A percentile compares a stretch with the other conserved stretches of the same genome.
Evolutionary conservation across 352 stramenopile genomes (phyloP).

Genomic region (Globisporangium cylindrosporum): DNA sequence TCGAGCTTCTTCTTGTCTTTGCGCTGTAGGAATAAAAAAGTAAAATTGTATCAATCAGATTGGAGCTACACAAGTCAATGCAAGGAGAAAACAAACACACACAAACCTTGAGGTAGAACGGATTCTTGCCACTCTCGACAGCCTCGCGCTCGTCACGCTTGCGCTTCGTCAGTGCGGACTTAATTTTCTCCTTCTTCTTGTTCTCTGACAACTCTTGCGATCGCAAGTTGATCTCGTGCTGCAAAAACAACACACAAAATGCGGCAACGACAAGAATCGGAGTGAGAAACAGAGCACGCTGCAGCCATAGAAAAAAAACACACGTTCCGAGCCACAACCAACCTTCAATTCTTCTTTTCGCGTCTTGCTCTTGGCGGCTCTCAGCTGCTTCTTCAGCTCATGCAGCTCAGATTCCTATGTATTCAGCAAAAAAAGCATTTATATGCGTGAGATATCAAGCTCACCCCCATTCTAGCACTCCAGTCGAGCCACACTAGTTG

Average conservation of each 20-base stretch:
- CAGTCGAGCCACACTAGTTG: not conserved
- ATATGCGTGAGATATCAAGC: not conserved
- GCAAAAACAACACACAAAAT: not conserved
- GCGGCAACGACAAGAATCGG: not conserved
- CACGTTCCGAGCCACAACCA: not conserved
- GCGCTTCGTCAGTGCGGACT: conserved; percentile 63
- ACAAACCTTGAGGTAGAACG: conserved; percentile 88
- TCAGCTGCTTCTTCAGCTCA: conserved; percentile 81
- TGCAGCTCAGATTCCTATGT: conserved; percentile 71
- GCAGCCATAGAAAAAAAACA: not conserved
- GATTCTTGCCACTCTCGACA: conserved; percentile 87
- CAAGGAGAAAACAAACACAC: not conserved
- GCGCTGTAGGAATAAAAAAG: conserved; percentile 35
- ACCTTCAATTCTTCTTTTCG: conserved; percentile 84
- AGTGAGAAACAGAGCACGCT: not conserved
- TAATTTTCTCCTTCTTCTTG: conserved; percentile 74
- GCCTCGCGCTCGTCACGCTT: conserved; percentile 87
- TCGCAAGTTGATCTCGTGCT: conserved; percentile 69
- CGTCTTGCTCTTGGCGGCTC: conserved; percentile 58
- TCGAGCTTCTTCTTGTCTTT: conserved; percentile 92
- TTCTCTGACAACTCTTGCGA: conserved; percentile 72
- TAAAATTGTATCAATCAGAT: not conserved
- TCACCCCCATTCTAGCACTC: not conserved
- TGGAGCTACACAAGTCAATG: conserved; percentile 9
- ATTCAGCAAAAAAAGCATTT: not conserved